Conservation (phyloP, 306 rosid species). For the Vachellia pachyceras region DNA sequence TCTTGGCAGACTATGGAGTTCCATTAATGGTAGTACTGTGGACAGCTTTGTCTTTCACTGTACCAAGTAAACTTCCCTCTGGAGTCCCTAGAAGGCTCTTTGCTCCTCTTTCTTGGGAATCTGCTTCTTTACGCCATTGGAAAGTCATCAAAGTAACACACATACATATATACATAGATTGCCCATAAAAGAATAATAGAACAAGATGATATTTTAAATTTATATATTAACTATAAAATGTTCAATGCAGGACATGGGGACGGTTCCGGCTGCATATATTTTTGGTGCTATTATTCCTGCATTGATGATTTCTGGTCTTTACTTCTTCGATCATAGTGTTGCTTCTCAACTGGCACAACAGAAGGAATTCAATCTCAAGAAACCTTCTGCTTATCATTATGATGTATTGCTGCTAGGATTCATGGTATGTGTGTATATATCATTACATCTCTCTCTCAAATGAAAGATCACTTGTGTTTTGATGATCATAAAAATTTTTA, state of each 20-base stretch:
- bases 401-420: constrained; percentile 79
- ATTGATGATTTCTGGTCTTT: constrained; percentile 81
- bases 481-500: constrained; percentile 23
- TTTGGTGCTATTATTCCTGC: constrained; percentile 84
- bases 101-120: constrained; percentile 83
- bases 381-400: constrained; percentile 85
- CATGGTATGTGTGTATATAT: constrained; percentile 46
- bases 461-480: not conserved
- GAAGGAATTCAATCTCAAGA: constrained; percentile 88
- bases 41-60: constrained; percentile 69
- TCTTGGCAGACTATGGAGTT: constrained; percentile 84
- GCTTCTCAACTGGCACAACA: constrained; percentile 92
- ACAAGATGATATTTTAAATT: not conserved
- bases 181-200: not conserved
- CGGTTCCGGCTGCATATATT: constrained; percentile 65
- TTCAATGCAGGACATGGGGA: constrained; percentile 76
- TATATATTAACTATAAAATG: not conserved
- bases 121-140: constrained; percentile 78
- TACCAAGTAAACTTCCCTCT: constrained; percentile 64
- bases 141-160: constrained; percentile 68
- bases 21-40: constrained; percentile 82
- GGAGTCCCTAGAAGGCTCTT: constrained; percentile 80
- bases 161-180: too few species aligned
- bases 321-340: constrained; percentile 90
- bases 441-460: not conserved